Evolutionary conservation across 768 basidiomycete species (phyloP).

Genomic region (Cystofilobasidium capitatum): DNA sequence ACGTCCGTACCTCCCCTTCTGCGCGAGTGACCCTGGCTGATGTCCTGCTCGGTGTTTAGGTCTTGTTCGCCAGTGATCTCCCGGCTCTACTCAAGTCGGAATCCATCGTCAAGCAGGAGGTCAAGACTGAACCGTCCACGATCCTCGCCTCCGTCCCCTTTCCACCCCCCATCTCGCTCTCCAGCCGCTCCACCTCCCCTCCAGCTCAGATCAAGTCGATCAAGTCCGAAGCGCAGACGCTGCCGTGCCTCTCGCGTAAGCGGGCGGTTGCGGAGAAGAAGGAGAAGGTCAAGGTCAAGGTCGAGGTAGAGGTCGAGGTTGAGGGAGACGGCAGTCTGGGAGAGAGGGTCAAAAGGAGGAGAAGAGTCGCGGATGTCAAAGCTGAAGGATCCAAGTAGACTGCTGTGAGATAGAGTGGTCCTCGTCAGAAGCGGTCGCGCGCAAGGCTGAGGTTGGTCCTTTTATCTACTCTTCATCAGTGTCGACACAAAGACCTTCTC

Average conservation of each 20-base stretch:
- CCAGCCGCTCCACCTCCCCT: not conserved
- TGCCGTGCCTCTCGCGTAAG: conserved; percentile 6
- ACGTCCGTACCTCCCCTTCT: not conserved
- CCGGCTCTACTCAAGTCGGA: conserved; percentile 14
- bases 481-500: no score
- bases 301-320: not conserved
- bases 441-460: no score
- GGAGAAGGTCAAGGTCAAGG: conserved; percentile 14
- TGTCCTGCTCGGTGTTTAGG: conserved; percentile 25
- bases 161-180: not conserved
- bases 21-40: not conserved
- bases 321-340: conserved; percentile 22
- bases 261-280: not conserved
- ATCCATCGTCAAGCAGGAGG: not conserved
- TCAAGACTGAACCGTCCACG: not conserved
- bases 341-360: conserved; percentile 30
- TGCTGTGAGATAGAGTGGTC: no score
- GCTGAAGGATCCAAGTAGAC: not conserved
- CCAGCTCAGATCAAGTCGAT: not conserved
- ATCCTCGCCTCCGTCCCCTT: not conserved
- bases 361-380: conserved; percentile 27
- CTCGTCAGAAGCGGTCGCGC: no score
- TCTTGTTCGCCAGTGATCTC: conserved; percentile 33
- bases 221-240: not conserved
- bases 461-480: no score